A percentile compares a stretch with the other conserved stretches of the same genome.
Evolutionary conservation across 2,329 filamentous ascomycete species (phyloP).

Genomic region (Colletotrichum musicola): DNA sequence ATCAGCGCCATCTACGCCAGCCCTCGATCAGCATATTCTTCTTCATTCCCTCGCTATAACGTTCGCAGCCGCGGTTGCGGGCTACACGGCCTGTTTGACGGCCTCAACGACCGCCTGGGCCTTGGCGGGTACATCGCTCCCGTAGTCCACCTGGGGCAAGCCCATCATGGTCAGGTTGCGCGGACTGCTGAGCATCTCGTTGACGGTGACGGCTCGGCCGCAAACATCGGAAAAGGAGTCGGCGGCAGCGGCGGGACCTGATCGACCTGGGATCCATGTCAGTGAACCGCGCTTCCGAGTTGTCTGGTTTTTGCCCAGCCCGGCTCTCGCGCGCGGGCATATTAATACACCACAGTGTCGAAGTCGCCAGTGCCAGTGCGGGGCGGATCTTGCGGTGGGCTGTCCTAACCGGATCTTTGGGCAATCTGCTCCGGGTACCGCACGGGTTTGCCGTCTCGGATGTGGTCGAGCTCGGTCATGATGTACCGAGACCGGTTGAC

Average conservation of each 20-base stretch:
- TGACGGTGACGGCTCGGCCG: constrained; percentile 47
- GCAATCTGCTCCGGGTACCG: constrained; percentile 52
- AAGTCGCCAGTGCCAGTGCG: background rate
- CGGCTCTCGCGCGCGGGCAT: background rate
- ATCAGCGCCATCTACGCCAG: too few relatives aligned
- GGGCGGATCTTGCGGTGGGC: background rate
- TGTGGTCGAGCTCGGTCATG: constrained; percentile 55
- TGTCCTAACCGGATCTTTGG: constrained; percentile 44
- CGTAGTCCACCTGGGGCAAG: constrained; percentile 46
- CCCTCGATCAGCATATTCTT: too few relatives aligned
- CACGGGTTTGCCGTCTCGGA: constrained; percentile 49
- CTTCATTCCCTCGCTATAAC: too few relatives aligned
- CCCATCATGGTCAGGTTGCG: constrained; percentile 50
- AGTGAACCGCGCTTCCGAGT: background rate
- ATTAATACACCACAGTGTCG: background rate
- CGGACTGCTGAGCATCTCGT: constrained; percentile 48
- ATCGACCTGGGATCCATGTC: constrained; percentile 30
- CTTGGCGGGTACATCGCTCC: constrained; percentile 44
- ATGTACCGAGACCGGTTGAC: constrained; percentile 56
- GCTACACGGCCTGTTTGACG: constrained; percentile 35
- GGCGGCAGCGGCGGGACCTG: constrained; percentile 41
- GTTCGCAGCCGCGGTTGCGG: background rate
- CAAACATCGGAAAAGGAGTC: constrained; percentile 48
- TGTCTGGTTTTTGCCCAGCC: background rate
- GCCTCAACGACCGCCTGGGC: constrained; percentile 43